phyloP scores from a whole-genome alignment of 441 rosid species.

The Gossypium trilobum region DNA sequence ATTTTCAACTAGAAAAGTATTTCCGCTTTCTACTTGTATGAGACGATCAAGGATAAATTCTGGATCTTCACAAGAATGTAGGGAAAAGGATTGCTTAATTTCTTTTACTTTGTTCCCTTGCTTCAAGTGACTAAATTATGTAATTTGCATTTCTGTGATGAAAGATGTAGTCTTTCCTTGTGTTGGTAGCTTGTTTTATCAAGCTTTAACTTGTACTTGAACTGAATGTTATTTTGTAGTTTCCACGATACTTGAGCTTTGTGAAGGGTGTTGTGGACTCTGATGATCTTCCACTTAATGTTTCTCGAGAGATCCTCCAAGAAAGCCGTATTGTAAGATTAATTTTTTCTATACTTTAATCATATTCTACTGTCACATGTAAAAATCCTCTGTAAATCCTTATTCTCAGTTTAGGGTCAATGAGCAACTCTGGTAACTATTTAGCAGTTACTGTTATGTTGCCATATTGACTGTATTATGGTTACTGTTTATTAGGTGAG shows the following conservation, averaged over 20 bases:
- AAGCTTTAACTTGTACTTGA: not conserved
- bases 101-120: not conserved
- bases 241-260: conserved; percentile 90
- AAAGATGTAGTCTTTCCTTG: not conserved
- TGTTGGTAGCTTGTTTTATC: not conserved
- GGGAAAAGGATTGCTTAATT: not conserved
- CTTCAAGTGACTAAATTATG: not conserved
- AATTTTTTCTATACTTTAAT: not conserved
- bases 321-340: conserved; percentile 81
- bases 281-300: conserved; percentile 89
- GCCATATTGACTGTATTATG: not conserved
- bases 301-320: conserved; percentile 91
- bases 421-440: not conserved
- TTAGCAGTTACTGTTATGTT: not conserved
- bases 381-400: not conserved
- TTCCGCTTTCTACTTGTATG: not conserved
- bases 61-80: not conserved
- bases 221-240: conserved; percentile 36
- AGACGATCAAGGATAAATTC: not conserved
- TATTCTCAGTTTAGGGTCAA: not conserved
- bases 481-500: conserved; percentile 40
- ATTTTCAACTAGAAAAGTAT: not conserved
- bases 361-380: not conserved
- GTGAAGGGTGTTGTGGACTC: conserved; percentile 96
- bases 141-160: not conserved